Conservation (phyloP, 805 yeast genomes). For the Metschnikowia baotianmanensis region DNA sequence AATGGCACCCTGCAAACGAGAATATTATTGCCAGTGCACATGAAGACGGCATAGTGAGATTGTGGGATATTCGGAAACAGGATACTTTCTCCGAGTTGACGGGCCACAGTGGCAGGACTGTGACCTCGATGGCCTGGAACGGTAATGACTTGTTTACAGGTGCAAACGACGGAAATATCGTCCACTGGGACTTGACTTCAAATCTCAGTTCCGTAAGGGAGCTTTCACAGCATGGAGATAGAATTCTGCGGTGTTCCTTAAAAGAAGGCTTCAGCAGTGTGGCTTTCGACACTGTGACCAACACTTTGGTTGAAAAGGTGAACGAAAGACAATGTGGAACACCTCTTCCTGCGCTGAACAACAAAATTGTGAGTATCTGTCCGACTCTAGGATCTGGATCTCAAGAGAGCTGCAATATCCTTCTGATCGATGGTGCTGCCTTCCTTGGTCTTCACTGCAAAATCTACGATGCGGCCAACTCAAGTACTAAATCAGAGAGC, state of each 20-base stretch:
- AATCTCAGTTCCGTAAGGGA: constrained; percentile 14
- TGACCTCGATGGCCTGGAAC: constrained; percentile 63
- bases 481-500: constrained; percentile 11
- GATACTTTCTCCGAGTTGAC: constrained; percentile 50
- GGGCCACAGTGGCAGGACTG: constrained; percentile 51
- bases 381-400: constrained; percentile 22
- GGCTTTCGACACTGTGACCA: constrained; percentile 31
- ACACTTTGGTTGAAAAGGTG: constrained; percentile 29
- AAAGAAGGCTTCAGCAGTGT: constrained; percentile 47
- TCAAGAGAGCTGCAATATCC: constrained; percentile 34
- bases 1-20: constrained; percentile 64
- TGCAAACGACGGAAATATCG: constrained; percentile 63
- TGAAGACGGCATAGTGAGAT: constrained; percentile 50
- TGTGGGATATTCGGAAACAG: constrained; percentile 75
- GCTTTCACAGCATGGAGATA: constrained; percentile 15
- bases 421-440: constrained; percentile 54
- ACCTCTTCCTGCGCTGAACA: constrained; percentile 57
- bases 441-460: constrained; percentile 56
- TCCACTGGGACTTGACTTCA: constrained; percentile 59
- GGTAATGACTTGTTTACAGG: constrained; percentile 54
- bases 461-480: constrained; percentile 31
- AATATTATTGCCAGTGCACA: constrained; percentile 66
- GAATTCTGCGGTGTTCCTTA: constrained; percentile 37
- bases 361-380: constrained; percentile 47
- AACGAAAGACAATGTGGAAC: constrained; percentile 59